Evolutionary conservation across 108 stramenopile genomes (phyloP).

Genomic region (Bacterosira constricta): DNA sequence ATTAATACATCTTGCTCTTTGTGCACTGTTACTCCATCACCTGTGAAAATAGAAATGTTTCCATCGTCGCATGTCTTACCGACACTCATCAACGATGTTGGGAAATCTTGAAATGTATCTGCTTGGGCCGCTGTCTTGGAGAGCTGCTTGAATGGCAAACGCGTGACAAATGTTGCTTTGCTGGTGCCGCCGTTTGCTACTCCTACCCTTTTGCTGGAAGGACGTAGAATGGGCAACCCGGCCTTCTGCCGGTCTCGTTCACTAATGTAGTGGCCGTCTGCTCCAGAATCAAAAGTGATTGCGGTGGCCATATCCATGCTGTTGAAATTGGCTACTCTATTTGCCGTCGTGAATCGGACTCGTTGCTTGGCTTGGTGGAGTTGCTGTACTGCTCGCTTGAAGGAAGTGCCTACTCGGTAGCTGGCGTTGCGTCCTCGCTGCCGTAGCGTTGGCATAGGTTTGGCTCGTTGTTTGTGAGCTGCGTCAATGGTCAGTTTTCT

Average conservation of each 20-base stretch:
- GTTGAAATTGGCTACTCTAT: background rate
- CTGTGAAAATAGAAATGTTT: constrained; percentile 14
- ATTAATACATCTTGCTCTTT: constrained; percentile 17
- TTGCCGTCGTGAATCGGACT: background rate
- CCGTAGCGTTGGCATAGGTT: background rate
- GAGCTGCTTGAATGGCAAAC: background rate
- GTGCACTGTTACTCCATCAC: constrained; percentile 7
- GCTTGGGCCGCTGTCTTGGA: constrained; percentile 5
- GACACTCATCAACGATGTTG: constrained; percentile 12
- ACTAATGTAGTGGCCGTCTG: constrained; percentile 20
- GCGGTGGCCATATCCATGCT: background rate
- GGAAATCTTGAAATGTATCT: constrained; percentile 20
- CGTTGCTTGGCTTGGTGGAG: background rate
- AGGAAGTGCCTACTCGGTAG: background rate
- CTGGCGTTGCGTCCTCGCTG: constrained; percentile 1
- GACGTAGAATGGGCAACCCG: constrained; percentile 16
- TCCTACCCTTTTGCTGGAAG: constrained; percentile 13
- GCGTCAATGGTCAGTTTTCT: background rate
- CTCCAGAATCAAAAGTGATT: constrained; percentile 17
- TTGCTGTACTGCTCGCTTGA: background rate
- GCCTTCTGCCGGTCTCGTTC: constrained; percentile 5
- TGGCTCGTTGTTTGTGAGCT: background rate
- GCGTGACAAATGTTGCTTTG: constrained; percentile 8
- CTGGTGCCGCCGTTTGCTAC: constrained; percentile 21
- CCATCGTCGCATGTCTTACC: constrained; percentile 20